Conservation (phyloP, 2,329 filamentous ascomycete species). For the Claviceps capensis region DNA sequence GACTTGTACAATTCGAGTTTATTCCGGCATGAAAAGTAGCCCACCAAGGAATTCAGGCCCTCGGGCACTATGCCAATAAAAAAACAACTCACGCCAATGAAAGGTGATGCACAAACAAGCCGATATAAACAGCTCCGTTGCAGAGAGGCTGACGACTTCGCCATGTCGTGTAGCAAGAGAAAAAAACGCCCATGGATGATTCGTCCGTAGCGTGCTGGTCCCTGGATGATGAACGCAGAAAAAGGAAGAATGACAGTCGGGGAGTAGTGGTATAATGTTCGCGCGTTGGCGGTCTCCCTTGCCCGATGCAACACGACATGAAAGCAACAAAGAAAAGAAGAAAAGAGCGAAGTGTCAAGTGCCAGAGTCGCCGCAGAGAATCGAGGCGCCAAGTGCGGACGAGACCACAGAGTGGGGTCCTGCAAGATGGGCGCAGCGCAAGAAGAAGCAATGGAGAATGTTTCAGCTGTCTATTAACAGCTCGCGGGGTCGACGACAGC, state of each 20-base stretch:
- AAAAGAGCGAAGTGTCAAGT: conserved; percentile 1
- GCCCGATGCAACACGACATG: conserved; percentile 4
- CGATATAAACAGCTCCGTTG: background rate
- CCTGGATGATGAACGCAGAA: background rate
- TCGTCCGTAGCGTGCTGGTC: conserved; percentile 1
- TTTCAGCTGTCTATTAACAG: background rate
- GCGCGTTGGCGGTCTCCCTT: conserved; percentile 4
- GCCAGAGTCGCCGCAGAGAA: background rate
- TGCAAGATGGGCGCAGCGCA: background rate
- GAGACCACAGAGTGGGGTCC: background rate
- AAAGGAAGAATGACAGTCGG: background rate
- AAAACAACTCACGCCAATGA: background rate
- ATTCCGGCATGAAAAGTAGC: background rate
- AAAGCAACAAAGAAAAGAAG: background rate
- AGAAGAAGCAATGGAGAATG: background rate
- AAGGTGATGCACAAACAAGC: background rate
- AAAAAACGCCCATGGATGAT: conserved; percentile 7
- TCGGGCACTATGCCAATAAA: background rate
- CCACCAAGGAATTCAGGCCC: background rate
- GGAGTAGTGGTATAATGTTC: conserved; percentile 4
- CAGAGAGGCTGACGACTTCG: background rate
- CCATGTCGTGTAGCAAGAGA: conserved; percentile 1
- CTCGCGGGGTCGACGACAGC: background rate
- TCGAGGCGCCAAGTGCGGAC: background rate
- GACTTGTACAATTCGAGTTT: conserved; percentile 1